Conservation (phyloP, 176 grass and related monocot species). For the Ensete glaucum region DNA sequence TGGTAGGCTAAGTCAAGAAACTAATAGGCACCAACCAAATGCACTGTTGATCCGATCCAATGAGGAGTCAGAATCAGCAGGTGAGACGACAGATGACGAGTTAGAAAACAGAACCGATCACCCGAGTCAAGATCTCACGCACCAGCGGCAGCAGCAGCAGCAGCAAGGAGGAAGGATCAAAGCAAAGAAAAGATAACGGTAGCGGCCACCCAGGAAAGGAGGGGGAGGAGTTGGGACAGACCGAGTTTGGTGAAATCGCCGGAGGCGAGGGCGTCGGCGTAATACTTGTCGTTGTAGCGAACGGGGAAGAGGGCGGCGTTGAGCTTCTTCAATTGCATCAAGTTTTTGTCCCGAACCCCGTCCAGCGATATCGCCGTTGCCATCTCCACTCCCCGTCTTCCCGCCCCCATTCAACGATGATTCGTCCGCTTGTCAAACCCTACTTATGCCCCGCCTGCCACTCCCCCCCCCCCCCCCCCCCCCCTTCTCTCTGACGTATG, state of each 20-base stretch:
- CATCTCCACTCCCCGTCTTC: background rate
- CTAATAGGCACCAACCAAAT: background rate
- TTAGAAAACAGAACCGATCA: too few relatives aligned
- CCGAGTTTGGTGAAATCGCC: slow-evolving; percentile 96
- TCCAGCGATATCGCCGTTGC: slow-evolving; percentile 58
- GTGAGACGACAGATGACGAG: too few relatives aligned
- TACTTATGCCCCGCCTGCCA: too few relatives aligned
- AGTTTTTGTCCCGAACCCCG: slow-evolving; percentile 83
- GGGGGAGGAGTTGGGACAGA: background rate
- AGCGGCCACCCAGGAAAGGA: background rate
- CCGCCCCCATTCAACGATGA: background rate
- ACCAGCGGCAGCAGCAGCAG: too few relatives aligned
- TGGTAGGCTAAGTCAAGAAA: slow-evolving; percentile 3
- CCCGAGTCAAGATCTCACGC: too few relatives aligned
- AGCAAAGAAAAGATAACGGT: background rate
- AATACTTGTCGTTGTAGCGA: slow-evolving; percentile 98
- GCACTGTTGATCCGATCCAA: too few relatives aligned
- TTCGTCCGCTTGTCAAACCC: too few relatives aligned
- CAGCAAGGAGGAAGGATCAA: background rate
- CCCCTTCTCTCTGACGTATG: too few relatives aligned
- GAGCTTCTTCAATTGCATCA: slow-evolving; percentile 99
- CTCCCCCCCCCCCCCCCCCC: too few relatives aligned
- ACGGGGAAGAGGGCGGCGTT: slow-evolving; percentile 91
- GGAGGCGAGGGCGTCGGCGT: slow-evolving; percentile 74
- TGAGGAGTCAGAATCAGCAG: too few relatives aligned